Evolutionary conservation across 2,329 filamentous ascomycete genomes (phyloP).

Genomic region (Raffaelea albimanens): DNA sequence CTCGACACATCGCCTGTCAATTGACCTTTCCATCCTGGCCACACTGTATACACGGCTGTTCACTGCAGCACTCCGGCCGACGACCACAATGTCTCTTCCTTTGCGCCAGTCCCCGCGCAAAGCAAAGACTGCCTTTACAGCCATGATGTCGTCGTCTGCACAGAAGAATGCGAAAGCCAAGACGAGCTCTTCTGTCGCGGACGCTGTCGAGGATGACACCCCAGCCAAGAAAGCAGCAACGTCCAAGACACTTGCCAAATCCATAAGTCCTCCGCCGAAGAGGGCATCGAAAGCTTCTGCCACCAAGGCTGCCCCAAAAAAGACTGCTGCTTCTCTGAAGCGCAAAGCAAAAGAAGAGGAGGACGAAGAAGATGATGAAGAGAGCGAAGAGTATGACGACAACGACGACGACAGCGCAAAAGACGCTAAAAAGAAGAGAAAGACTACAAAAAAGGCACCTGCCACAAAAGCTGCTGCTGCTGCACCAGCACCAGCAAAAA

Average conservation of each 20-base stretch:
- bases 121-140: not conserved
- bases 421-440: not conserved
- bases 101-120: slow-evolving; percentile 8
- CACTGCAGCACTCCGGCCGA: not conserved
- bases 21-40: slow-evolving; percentile 1
- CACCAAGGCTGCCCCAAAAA: no score
- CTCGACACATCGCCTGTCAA: no score
- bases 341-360: not conserved
- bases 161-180: slow-evolving; percentile 22
- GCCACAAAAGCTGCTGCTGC: slow-evolving; percentile 13
- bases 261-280: slow-evolving; percentile 9
- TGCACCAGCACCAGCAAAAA: slow-evolving; percentile 24
- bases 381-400: slow-evolving; percentile 18
- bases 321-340: not conserved
- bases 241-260: slow-evolving; percentile 6
- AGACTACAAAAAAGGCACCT: slow-evolving; percentile 4
- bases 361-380: slow-evolving; percentile 8
- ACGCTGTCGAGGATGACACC: not conserved
- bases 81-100: slow-evolving; percentile 9
- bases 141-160: not conserved
- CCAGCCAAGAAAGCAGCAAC: not conserved
- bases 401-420: slow-evolving; percentile 8
- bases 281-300: no score
- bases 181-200: slow-evolving; percentile 25
- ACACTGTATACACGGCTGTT: not conserved